phyloP scores from a whole-genome alignment of 2,329 filamentous ascomycete species.

The Sarocladium brachiariae region DNA sequence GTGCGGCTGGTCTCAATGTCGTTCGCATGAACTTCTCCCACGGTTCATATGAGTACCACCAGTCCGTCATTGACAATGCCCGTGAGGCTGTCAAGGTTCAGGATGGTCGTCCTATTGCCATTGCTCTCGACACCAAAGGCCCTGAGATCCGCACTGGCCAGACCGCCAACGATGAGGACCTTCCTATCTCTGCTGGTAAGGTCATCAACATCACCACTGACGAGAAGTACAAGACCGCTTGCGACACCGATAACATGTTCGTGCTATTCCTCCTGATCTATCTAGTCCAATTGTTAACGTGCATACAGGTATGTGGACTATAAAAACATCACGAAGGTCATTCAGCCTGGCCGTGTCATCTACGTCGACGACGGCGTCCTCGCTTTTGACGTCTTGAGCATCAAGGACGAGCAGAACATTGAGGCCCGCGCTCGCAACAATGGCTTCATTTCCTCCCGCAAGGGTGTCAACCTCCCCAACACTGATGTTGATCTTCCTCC shows the following conservation, averaged over 20 bases:
- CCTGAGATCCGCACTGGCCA: constrained; percentile 57
- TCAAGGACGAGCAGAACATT: constrained; percentile 84
- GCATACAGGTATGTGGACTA: constrained; percentile 82
- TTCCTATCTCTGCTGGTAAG: constrained; percentile 75
- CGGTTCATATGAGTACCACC: constrained; percentile 80
- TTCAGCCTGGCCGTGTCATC: constrained; percentile 82
- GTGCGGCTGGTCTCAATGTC: constrained; percentile 87
- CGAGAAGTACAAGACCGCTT: constrained; percentile 77
- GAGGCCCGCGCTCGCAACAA: constrained; percentile 89
- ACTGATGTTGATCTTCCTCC: constrained; percentile 97
- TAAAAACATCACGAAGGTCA: constrained; percentile 99
- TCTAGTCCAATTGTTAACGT: constrained; percentile 11
- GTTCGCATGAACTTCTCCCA: constrained; percentile 99
- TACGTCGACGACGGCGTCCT: constrained; percentile 98
- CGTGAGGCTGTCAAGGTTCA: constrained; percentile 75
- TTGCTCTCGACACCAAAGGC: constrained; percentile 75
- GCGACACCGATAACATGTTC: constrained; percentile 90
- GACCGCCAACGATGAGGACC: constrained; percentile 79
- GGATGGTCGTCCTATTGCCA: constrained; percentile 81
- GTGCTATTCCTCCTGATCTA: constrained; percentile 22
- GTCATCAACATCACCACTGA: constrained; percentile 96
- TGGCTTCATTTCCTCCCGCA: constrained; percentile 96
- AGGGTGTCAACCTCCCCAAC: constrained; percentile 98
- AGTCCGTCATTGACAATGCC: constrained; percentile 95
- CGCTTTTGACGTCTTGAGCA: constrained; percentile 85